Evolutionary conservation across 2,329 filamentous ascomycete species (phyloP).

Genomic region (Aplosporella prunicola): DNA sequence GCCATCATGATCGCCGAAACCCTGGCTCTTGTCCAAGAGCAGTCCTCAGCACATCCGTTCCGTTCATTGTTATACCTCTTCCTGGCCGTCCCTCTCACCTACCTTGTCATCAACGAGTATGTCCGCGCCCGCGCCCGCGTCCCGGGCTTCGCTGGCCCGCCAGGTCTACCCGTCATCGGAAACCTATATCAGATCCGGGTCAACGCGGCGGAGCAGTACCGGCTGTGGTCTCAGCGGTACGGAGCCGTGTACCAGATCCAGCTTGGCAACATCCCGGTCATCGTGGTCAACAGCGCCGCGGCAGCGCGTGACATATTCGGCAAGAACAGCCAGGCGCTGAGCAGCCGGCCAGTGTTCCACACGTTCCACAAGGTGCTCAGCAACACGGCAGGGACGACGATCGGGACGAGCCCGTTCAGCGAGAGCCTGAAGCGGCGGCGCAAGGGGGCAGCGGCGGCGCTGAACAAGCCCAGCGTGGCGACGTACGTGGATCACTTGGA

Average conservation of each 20-base stretch:
- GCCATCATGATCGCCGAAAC: conserved; percentile 9
- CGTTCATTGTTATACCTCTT: conserved; percentile 17
- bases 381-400: conserved; percentile 57
- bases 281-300: conserved; percentile 35
- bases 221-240: conserved; percentile 33
- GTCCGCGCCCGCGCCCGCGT: conserved; percentile 26
- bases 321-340: conserved; percentile 32
- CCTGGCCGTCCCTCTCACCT: conserved; percentile 23
- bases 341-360: conserved; percentile 35
- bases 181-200: conserved; percentile 35
- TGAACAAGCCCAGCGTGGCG: conserved; percentile 55
- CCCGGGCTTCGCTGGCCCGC: conserved; percentile 30
- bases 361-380: conserved; percentile 47
- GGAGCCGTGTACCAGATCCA: conserved; percentile 39
- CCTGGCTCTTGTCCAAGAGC: neutral
- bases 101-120: conserved; percentile 30
- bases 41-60: conserved; percentile 17
- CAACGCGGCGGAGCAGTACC: conserved; percentile 35
- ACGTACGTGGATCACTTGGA: conserved; percentile 55
- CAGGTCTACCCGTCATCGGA: conserved; percentile 31
- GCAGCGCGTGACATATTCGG: conserved; percentile 34
- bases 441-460: conserved; percentile 55
- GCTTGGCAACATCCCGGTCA: conserved; percentile 35
- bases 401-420: conserved; percentile 58
- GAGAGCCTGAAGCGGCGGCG: conserved; percentile 54